Base-by-base conservation (phyloP, 140 eudicot species). In the Anethum foeniculum region DNA sequence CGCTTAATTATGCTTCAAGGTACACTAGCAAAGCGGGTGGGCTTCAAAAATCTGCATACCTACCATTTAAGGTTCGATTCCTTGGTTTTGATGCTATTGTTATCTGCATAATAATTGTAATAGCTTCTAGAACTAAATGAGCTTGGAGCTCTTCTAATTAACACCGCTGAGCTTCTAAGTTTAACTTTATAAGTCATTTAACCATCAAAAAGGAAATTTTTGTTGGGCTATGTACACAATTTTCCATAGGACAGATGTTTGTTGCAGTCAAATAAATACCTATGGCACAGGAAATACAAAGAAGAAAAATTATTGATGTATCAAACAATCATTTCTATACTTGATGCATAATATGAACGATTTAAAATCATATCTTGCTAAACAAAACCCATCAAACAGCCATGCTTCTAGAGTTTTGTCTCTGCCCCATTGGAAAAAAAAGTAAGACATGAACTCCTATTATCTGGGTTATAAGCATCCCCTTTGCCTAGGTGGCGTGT, bases 1-100 rank as follows among this genome's bases (percentile, higher is more conserved):
- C 99, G 19, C 51, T 96, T 18, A 96, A 96, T 87, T 96, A 96
- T 90, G 99, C 98, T 75, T 96, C 99, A 69, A 87, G 99, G 87
- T 96, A 85, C 85, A 85, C 90, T 69, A 86, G 98, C 67, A 86
- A 86, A 86, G 83, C 93, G 23, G 98, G 97, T 12, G 98, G 99
- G 64, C 87, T 93, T 81, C 92, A 93, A 81, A 93, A 88, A 88
- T 96, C 99, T 82, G 99, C 99, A 23, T 96, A 96, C 86, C 81
- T 96, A 32, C 99, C 99, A 58, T 96, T 95, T 78, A 96, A 96
- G 98, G 99, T 96, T 65, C 67, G 88, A 74, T 32, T 73, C 34
- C 73, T 28, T 68, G 76, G 58, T 65, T 51, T 36, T 44, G 5
- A n/a, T 25, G 23, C 69, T 23, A 32, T 25, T 3, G 14, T 49